Evolutionary conservation across 2,329 filamentous ascomycete genomes (phyloP).

Genomic region (Apiospora pterosperma): DNA sequence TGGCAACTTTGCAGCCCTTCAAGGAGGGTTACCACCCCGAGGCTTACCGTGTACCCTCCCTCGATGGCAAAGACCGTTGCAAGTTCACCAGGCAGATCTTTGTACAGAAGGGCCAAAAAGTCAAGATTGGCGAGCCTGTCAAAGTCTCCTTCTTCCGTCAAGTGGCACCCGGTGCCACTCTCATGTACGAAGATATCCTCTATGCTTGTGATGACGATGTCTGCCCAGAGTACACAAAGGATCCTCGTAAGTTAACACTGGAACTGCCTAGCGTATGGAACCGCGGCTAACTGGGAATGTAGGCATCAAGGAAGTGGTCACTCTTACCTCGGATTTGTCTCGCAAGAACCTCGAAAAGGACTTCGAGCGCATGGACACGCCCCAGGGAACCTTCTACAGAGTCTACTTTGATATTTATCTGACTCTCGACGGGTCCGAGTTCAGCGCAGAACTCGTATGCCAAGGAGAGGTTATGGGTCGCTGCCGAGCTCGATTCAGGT

Average conservation of each 20-base stretch:
- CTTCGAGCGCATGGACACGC: slow-evolving; percentile 98
- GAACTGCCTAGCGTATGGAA: slow-evolving; percentile 18
- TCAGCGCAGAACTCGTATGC: slow-evolving; percentile 97
- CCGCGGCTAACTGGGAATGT: slow-evolving; percentile 18
- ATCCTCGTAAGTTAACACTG: slow-evolving; percentile 75
- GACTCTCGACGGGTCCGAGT: slow-evolving; percentile 94
- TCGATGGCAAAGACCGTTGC: slow-evolving; percentile 97
- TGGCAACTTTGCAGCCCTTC: slow-evolving; percentile 98
- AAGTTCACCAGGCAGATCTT: slow-evolving; percentile 99
- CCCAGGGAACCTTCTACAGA: slow-evolving; percentile 92
- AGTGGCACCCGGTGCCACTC: slow-evolving; percentile 90
- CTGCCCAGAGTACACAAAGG: slow-evolving; percentile 97
- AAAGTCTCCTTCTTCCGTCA: slow-evolving; percentile 99
- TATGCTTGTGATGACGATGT: slow-evolving; percentile 98
- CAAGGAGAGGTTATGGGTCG: slow-evolving; percentile 99
- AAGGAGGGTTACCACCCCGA: slow-evolving; percentile 98
- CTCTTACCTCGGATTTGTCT: slow-evolving; percentile 91
- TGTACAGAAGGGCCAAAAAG: slow-evolving; percentile 95
- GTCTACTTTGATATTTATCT: slow-evolving; percentile 80
- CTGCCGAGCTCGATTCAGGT: slow-evolving; percentile 85
- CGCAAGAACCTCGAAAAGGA: slow-evolving; percentile 99
- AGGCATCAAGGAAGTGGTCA: slow-evolving; percentile 99
- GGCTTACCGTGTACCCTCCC: slow-evolving; percentile 91
- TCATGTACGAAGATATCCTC: slow-evolving; percentile 99
- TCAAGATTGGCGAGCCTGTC: slow-evolving; percentile 98